Evolutionary conservation across 2,329 filamentous ascomycete species (phyloP).

Genomic region (Sphaerulina musiva): DNA sequence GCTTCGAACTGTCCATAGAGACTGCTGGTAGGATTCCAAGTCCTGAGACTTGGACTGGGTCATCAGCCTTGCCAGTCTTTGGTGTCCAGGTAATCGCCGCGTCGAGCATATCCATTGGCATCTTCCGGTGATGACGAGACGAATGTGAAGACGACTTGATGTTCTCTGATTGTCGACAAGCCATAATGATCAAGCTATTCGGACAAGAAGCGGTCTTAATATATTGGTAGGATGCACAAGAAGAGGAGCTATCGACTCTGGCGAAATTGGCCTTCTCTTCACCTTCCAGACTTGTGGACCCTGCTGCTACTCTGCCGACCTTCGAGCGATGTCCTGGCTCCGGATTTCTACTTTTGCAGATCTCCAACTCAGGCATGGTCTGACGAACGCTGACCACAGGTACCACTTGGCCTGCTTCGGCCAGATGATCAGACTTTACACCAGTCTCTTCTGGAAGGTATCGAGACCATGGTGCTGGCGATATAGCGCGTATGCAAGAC

Average conservation of each 20-base stretch:
- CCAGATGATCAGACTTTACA: background rate
- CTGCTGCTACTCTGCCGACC: background rate
- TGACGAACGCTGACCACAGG: background rate
- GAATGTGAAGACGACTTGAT: background rate
- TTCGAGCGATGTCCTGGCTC: background rate
- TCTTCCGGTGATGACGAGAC: background rate
- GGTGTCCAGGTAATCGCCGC: conserved; percentile 10
- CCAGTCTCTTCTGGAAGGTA: background rate
- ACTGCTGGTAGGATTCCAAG: conserved; percentile 13
- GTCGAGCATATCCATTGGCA: conserved; percentile 9
- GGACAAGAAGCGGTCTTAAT: background rate
- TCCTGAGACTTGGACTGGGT: conserved; percentile 13
- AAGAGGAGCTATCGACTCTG: conserved; percentile 1
- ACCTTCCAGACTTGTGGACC: too few species aligned
- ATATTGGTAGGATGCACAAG: background rate
- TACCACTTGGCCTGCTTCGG: background rate
- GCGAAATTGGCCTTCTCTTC: background rate
- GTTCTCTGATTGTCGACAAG: background rate
- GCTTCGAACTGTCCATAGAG: conserved; percentile 6
- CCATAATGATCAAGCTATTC: background rate
- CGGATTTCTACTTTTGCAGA: background rate
- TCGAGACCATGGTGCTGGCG: background rate
- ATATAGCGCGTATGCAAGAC: background rate
- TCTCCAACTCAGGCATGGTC: background rate
- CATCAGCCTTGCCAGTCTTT: conserved; percentile 3